phyloP scores from a whole-genome alignment of 768 basidiomycete species.

The Galerina sulciceps region DNA sequence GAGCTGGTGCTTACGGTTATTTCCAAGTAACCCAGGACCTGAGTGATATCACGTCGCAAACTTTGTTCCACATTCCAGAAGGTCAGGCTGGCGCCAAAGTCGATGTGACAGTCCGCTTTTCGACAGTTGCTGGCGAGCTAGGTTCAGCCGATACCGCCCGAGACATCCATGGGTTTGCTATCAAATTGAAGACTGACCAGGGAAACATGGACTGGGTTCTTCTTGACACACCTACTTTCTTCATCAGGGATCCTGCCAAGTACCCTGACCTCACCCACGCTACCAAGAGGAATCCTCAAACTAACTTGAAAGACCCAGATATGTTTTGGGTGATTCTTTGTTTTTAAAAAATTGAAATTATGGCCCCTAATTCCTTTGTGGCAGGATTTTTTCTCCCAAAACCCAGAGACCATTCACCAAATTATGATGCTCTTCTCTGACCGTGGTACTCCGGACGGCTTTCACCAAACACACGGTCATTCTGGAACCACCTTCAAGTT shows the following conservation, averaged over 20 bases:
- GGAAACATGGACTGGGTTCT: conserved; percentile 93
- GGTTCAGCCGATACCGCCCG: conserved; percentile 93
- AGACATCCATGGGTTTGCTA: conserved; percentile 91
- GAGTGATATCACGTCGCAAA: no score
- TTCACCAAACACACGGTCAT: conserved; percentile 87
- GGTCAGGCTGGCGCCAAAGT: no score
- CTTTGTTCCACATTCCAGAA: no score
- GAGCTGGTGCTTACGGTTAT: no score
- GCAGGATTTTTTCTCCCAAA: conserved; percentile 86
- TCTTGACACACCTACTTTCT: conserved; percentile 93
- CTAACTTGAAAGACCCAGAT: conserved; percentile 87
- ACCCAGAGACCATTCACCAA: conserved; percentile 89
- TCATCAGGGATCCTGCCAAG: conserved; percentile 84
- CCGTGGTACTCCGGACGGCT: conserved; percentile 90
- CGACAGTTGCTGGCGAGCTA: conserved; percentile 88
- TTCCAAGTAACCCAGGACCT: no score
- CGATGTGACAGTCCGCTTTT: conserved; percentile 91
- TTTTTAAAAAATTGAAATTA: not conserved
- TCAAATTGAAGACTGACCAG: conserved; percentile 87
- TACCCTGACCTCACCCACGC: conserved; percentile 97
- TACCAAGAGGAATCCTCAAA: conserved; percentile 90
- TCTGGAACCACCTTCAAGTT: conserved; percentile 92
- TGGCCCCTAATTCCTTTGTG: no score
- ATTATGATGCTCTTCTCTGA: conserved; percentile 91
- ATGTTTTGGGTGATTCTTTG: conserved; percentile 71